Evolutionary conservation across 106 monocot species (phyloP).

Genomic region (Agapanthus africanus): DNA sequence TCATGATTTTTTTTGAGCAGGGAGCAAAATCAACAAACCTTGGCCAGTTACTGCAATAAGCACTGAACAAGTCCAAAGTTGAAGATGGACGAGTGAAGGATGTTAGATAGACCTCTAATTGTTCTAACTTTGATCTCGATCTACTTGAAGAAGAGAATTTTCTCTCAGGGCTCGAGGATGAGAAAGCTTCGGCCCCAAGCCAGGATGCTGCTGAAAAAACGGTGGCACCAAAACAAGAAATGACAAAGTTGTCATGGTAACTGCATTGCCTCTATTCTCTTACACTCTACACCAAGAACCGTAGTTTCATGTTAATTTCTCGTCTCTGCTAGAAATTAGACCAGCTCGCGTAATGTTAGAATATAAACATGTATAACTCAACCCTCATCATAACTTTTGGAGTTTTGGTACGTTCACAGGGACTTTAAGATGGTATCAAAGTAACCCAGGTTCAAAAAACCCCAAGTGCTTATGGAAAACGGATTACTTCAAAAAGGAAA

Average conservation of each 20-base stretch:
- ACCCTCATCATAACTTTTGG: too few relatives aligned
- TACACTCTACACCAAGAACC: too few relatives aligned
- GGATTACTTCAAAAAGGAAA: too few relatives aligned
- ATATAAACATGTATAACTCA: too few relatives aligned
- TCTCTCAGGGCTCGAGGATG: background rate
- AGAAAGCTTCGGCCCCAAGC: background rate
- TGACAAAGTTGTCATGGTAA: background rate
- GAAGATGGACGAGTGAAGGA: background rate
- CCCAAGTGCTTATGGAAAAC: too few relatives aligned
- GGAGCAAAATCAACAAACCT: background rate
- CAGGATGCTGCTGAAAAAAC: background rate
- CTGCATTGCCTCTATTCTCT: background rate
- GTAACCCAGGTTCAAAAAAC: too few relatives aligned
- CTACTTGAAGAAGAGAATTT: slow-evolving; percentile 1
- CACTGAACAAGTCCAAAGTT: background rate
- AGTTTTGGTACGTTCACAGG: too few relatives aligned
- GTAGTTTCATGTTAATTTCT: too few relatives aligned
- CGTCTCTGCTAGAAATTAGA: too few relatives aligned
- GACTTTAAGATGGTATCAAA: too few relatives aligned
- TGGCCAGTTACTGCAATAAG: background rate
- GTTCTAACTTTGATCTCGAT: background rate
- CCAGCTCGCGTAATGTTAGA: too few relatives aligned
- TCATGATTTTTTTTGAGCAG: slow-evolving; percentile 1
- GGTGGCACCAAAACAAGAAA: background rate
- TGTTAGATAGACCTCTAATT: slow-evolving; percentile 3